Base-by-base conservation (phyloP, 2,329 filamentous ascomycete genomes). In the Fusarium abutilonis region DNA sequence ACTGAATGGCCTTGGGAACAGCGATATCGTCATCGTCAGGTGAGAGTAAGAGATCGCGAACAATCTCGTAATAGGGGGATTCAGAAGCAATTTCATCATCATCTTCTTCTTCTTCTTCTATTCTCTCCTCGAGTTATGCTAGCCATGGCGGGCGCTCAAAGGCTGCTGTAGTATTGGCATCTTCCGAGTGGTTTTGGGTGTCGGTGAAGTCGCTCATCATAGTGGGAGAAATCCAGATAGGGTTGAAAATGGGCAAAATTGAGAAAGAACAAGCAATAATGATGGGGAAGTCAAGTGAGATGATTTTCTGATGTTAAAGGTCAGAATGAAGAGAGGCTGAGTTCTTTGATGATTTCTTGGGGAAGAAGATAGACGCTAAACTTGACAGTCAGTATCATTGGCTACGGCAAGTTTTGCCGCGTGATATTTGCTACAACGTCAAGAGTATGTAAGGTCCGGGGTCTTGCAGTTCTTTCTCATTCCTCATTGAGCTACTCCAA, bases 101-200 rank as follows among this genome's bases (percentile, higher is more conserved):
- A 1, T 34, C 39, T 10, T 55, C 44, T 1, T 14, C 2, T 2
- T 34, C 39, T 10, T 55, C 45, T 3, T 51, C 39, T 9, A 55
- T 51, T 0, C 7, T 42, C 10, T 50, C 5, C 6, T 57, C 40
- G 0, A 60, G 11, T 3, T 19, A 13, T 11, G 13, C 1, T 2
- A 52, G 9, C 57, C 52, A 60, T 2, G 36, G n/a, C 3, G 56
- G 45, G 1, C 11, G 6, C 4, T 52, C 32, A 3, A 29, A 9
- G 17, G 34, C 5, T 17, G n/a, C 14, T 10, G 6, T 15, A 19
- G 35, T 9, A 4, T 19, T 11, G 7, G 17, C 17, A 6, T 38
- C 3, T 6, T 19, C 8, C 11, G 35, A 6, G 15, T 6, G 9
- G 9, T 5, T 14, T 38, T 38, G 15, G 11, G 17, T 9, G 17